phyloP scores from a whole-genome alignment of 2,329 filamentous ascomycete species.

The Talaromyces sp. region DNA sequence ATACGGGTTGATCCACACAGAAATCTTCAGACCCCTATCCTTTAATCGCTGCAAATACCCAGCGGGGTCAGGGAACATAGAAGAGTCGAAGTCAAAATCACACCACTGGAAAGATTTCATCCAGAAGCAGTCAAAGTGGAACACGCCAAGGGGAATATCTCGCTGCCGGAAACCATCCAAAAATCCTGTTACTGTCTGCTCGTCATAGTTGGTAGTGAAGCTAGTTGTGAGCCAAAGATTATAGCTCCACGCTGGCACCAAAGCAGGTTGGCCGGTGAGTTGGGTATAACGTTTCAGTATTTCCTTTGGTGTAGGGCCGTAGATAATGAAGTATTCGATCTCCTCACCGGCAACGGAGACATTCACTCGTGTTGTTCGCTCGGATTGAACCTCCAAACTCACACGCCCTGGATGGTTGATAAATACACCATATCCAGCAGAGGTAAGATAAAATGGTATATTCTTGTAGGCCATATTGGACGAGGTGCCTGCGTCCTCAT shows the following conservation, averaged over 20 bases:
- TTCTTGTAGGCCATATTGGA: constrained; percentile 43
- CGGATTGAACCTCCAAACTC: constrained; percentile 70
- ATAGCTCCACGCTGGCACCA: constrained; percentile 70
- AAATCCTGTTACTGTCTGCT: constrained; percentile 63
- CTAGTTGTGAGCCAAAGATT: constrained; percentile 71
- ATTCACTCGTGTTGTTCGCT: constrained; percentile 68
- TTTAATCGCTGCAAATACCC: constrained; percentile 64
- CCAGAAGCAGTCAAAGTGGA: constrained; percentile 78
- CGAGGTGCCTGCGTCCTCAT: constrained; percentile 51
- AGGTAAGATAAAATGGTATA: constrained; percentile 51
- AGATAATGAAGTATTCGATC: constrained; percentile 71
- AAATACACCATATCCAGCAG: constrained; percentile 70
- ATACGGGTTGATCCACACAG: constrained; percentile 75
- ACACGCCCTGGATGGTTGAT: constrained; percentile 68
- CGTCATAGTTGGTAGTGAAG: constrained; percentile 71
- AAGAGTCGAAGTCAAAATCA: constrained; percentile 69
- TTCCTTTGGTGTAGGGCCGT: constrained; percentile 68
- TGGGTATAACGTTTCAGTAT: constrained; percentile 64
- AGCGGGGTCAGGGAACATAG: constrained; percentile 61
- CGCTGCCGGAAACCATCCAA: constrained; percentile 66
- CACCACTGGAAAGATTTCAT: constrained; percentile 73
- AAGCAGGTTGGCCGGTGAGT: constrained; percentile 63
- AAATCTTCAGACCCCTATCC: constrained; percentile 62
- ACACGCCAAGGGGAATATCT: constrained; percentile 65
- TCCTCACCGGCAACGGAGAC: constrained; percentile 66